Conservation (phyloP, 768 basidiomycete species). For the Leccinum pellstonianum region DNA sequence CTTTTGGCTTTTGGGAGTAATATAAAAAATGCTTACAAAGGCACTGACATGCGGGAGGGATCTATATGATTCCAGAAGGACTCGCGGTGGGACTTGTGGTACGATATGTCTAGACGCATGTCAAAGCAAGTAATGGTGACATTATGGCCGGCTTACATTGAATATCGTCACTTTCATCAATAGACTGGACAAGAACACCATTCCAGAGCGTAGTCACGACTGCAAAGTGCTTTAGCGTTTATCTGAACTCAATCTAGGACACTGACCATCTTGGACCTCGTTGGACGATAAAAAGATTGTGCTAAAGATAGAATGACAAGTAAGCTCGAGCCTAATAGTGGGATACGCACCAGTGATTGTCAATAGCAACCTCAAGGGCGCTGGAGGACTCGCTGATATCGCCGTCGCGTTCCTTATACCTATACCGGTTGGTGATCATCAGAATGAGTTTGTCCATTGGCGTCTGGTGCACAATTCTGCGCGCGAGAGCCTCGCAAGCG, state of each 20-base stretch:
- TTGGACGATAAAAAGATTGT: conserved; percentile 81
- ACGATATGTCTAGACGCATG: conserved; percentile 58
- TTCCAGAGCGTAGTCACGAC: conserved; percentile 83
- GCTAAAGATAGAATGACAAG: conserved; percentile 36
- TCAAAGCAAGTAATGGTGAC: conserved; percentile 5
- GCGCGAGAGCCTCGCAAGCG: conserved; percentile 83
- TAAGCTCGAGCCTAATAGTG: background rate
- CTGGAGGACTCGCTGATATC: conserved; percentile 72
- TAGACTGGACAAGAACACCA: conserved; percentile 77
- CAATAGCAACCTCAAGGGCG: conserved; percentile 88
- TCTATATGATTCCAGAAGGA: conserved; percentile 73
- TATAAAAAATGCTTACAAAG: conserved; percentile 44
- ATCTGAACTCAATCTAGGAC: background rate
- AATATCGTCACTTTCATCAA: conserved; percentile 72
- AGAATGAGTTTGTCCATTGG: conserved; percentile 60
- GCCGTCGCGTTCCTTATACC: conserved; percentile 69
- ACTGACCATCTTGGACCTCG: conserved; percentile 78
- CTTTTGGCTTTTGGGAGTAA: background rate
- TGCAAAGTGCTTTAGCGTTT: conserved; percentile 28
- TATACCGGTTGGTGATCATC: conserved; percentile 79
- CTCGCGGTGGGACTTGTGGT: conserved; percentile 50
- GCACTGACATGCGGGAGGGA: conserved; percentile 76
- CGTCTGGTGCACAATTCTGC: conserved; percentile 70
- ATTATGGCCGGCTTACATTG: conserved; percentile 53
- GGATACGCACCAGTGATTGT: conserved; percentile 71